Base-by-base conservation (phyloP, 2,329 filamentous ascomycete genomes). In the Sarocladium kiliense region DNA sequence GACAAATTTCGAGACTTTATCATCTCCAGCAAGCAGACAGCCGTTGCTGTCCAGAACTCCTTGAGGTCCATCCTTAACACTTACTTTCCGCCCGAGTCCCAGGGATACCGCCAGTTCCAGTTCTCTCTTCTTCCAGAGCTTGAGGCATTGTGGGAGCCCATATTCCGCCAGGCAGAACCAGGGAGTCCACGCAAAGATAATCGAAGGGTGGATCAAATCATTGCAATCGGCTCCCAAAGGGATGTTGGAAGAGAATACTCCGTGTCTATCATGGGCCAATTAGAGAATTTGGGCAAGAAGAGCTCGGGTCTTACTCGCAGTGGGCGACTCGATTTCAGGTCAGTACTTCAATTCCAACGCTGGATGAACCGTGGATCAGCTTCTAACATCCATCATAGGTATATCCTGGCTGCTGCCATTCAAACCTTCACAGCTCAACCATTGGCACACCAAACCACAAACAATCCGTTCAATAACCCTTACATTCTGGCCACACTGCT, bases 381-480 rank as follows among this genome's bases (percentile, higher is more conserved):
- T 16, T n/a, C 18, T 41, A 55, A 45, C 55, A 61, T 45, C 11
- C 16, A 42, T 1, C 3, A 14, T 39, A 85, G 82, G 58, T 85
- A 82, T 60, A 72, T 87, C 51, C 77, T 85, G 54, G 77, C 77
- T 60, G 84, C 77, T 59, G 80, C 79, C 3, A 82, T 86, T 77
- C 82, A 85, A 64, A 71, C 75, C 1, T 80, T 79, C 58, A 80
- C 77, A 4, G 71, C 77, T 1, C 80, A 80, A 56, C 74, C 75
- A 1, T 66, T 79, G 7, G 64, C 74, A 3, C 75, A 75, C 55
- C 78, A 81, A 57, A 74, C 73, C 3, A 72, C 75, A 30, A 76
- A 78, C 55, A 81, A 81, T 59, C 81, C 80, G 0, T 79, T 84
- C 57, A 71, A 73, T 16, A 78, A 81, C 60, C 74, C 79, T 1